phyloP scores from a whole-genome alignment of 495 filamentous ascomycete genomes.

The Penicillium canariense region DNA sequence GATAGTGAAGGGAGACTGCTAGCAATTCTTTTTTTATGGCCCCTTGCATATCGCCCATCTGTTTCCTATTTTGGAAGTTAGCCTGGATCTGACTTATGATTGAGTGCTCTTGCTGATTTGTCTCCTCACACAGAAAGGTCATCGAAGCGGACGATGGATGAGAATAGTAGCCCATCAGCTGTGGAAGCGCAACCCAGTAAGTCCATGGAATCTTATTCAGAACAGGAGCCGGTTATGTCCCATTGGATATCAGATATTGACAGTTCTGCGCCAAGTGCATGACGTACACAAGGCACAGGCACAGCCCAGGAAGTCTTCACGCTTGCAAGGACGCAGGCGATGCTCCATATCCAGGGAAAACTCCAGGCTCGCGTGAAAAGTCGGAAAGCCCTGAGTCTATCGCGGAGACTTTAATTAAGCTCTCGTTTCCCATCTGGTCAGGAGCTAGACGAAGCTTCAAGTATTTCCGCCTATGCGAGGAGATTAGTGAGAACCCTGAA shows the following conservation, averaged over 20 bases:
- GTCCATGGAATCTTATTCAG: neutral
- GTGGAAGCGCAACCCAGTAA: neutral
- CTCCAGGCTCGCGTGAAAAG: neutral
- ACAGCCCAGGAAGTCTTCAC: neutral
- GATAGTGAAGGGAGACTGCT: neutral
- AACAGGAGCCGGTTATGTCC: too few species aligned
- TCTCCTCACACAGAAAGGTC: neutral
- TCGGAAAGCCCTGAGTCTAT: neutral
- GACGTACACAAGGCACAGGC: neutral
- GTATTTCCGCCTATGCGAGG: neutral
- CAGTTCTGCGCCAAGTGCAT: neutral
- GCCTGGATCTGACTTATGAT: neutral
- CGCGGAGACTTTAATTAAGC: neutral
- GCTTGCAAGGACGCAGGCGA: neutral
- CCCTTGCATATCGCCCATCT: neutral
- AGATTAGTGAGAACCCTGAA: neutral
- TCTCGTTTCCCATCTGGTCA: neutral
- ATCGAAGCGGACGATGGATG: too few species aligned
- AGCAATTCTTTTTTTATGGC: neutral
- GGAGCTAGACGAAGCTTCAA: neutral
- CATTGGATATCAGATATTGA: neutral
- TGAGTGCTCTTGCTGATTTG: neutral
- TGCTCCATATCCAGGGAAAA: neutral
- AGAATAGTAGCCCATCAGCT: too few species aligned
- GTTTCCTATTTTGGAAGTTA: neutral